A percentile compares a stretch with the other conserved stretches of the same genome.
Conservation (phyloP, 306 rosid genomes). For the Glycyrrhiza uralensis region DNA sequence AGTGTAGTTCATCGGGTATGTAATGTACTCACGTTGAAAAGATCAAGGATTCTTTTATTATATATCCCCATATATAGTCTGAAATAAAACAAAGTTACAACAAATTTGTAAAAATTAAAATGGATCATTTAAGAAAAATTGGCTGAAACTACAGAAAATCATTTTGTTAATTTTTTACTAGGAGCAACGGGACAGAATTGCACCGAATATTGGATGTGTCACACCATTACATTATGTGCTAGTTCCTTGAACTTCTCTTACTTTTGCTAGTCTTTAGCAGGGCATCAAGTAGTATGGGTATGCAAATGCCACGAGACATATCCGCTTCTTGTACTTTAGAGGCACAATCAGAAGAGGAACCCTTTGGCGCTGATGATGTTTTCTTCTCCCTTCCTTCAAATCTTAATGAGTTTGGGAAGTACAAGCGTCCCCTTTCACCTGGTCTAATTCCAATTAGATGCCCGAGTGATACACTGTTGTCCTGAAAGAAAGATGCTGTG, state of each 20-base stretch:
- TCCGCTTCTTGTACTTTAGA: constrained; percentile 34
- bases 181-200: background rate
- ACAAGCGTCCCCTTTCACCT: constrained; percentile 50
- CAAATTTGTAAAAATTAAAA: background rate
- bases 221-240: constrained; percentile 11
- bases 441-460: constrained; percentile 63
- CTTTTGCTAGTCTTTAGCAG: constrained; percentile 42
- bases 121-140: constrained; percentile 11
- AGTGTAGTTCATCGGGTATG: no score
- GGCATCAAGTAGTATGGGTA: constrained; percentile 43
- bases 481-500: constrained; percentile 80
- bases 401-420: constrained; percentile 36
- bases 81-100: constrained; percentile 11
- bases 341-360: constrained; percentile 23
- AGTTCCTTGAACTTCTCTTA: constrained; percentile 50
- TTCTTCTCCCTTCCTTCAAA: constrained; percentile 40
- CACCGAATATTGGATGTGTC: background rate
- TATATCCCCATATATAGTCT: background rate
- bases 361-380: constrained; percentile 21
- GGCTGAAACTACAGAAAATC: background rate
- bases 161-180: background rate
- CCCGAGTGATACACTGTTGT: constrained; percentile 68
- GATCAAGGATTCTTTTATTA: background rate
- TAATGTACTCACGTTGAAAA: no score
- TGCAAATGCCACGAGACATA: constrained; percentile 45